A percentile compares a stretch with the other conserved stretches of the same genome.
These are phyloP conservation scores for Macroventuria anomochaeta DNA, from an alignment of 2,329 filamentous ascomycete species.

Conservation along the genomic window DNA sequence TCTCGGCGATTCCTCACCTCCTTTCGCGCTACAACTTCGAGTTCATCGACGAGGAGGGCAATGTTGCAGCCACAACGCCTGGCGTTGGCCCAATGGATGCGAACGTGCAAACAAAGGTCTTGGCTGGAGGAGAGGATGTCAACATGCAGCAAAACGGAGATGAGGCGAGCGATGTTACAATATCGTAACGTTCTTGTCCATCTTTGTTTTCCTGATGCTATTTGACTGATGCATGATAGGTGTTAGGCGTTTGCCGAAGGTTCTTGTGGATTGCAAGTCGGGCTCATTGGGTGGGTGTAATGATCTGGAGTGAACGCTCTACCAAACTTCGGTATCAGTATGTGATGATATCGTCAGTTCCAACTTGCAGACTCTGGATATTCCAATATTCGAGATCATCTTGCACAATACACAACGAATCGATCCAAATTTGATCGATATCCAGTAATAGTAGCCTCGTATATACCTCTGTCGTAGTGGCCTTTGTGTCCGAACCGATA, in stretches of 20 bases:
- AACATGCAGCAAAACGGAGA: slow-evolving; percentile 49
- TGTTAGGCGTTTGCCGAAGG: neutral
- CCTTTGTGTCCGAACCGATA: no score
- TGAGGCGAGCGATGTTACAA: slow-evolving; percentile 43
- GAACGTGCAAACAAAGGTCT: slow-evolving; percentile 43
- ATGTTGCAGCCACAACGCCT: slow-evolving; percentile 84
- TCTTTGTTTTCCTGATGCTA: neutral
- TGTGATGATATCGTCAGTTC: no score
- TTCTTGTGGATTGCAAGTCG: neutral
- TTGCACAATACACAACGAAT: no score
- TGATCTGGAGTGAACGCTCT: no score
- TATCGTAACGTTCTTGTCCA: slow-evolving; percentile 30
- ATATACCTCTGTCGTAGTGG: no score
- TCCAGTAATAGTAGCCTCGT: no score
- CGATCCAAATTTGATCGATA: no score
- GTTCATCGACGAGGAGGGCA: slow-evolving; percentile 91
- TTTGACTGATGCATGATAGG: neutral
- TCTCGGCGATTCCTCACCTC: slow-evolving; percentile 94
- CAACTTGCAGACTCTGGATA: no score
- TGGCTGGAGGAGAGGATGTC: slow-evolving; percentile 48
- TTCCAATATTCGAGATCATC: no score
- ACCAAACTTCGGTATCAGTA: no score
- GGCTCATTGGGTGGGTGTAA: no score
- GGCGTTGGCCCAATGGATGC: slow-evolving; percentile 67
- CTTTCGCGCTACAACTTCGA: slow-evolving; percentile 97